Percentiles rank a stretch among this genome's conserved stretches.
These are phyloP conservation scores for Amanita polypyramis DNA, from an alignment of 768 basidiomycete species.

Conservation along the genomic window DNA sequence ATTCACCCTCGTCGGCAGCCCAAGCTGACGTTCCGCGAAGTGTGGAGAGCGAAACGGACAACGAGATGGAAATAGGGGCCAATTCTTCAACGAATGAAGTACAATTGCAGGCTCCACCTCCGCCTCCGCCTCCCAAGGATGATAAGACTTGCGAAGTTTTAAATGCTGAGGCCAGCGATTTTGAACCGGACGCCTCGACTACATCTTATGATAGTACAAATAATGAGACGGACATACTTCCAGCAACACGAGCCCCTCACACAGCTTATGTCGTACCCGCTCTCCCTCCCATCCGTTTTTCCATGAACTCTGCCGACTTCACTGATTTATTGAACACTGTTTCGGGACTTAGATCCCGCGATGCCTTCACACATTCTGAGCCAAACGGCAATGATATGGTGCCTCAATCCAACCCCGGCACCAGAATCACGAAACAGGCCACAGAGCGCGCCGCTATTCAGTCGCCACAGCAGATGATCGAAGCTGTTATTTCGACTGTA, in stretches of 20 bases:
- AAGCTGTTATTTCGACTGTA: neutral
- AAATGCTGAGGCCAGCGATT: neutral
- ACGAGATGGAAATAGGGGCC: constrained; percentile 46
- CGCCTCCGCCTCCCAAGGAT: constrained; percentile 7
- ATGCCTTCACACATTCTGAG: constrained; percentile 9
- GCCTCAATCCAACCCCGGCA: neutral
- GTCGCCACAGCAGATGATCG: neutral
- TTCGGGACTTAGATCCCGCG: constrained; percentile 38
- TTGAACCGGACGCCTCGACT: constrained; percentile 18
- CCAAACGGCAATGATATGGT: neutral
- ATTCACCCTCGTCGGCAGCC: constrained; percentile 45
- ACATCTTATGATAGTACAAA: constrained; percentile 28
- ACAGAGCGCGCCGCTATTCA: neutral
- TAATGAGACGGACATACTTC: constrained; percentile 46
- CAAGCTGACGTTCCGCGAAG: constrained; percentile 61
- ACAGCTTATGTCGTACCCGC: constrained; percentile 82
- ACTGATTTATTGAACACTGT: constrained; percentile 58
- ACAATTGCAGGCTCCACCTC: neutral
- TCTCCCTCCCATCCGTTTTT: constrained; percentile 85
- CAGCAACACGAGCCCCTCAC: constrained; percentile 56
- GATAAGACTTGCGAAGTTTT: neutral
- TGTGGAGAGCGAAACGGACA: constrained; percentile 68
- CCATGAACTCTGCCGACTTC: constrained; percentile 76
- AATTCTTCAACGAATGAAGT: too few relatives aligned
- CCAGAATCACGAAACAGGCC: neutral